These are phyloP conservation scores for Lodderomyces beijingensis DNA, from an alignment of 1,139 yeast genomes.

Conservation along the genomic window DNA sequence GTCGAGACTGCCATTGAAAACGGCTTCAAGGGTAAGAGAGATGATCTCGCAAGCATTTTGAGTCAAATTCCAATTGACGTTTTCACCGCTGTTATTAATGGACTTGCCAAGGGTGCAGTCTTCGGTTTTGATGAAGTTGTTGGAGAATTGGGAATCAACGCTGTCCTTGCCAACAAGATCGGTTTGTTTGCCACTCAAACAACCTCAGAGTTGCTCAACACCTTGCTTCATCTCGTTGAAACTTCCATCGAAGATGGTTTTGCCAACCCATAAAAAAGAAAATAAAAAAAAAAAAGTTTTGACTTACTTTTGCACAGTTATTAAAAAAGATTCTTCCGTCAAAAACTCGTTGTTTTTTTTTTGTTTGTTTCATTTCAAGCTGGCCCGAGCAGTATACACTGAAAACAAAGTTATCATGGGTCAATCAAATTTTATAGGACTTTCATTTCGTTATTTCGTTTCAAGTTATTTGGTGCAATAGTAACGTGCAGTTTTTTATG, in stretches of 20 bases:
- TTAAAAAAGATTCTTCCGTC: no score
- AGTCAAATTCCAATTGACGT: neutral
- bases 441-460: no score
- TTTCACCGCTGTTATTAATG: neutral
- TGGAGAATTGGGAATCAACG: conserved; percentile 1
- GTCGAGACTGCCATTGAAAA: neutral
- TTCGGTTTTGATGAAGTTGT: neutral
- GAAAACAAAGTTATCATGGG: no score
- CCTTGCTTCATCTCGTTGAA: neutral
- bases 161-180: neutral
- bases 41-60: neutral
- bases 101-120: neutral
- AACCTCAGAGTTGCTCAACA: neutral
- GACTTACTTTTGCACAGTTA: no score
- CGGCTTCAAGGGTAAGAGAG: neutral
- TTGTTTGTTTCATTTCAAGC: no score
- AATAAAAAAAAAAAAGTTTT: no score
- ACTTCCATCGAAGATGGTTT: neutral
- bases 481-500: no score
- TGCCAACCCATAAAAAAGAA: no score
- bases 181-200: neutral
- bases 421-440: no score
- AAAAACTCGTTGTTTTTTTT: no score
- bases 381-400: no score
- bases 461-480: no score